Base-by-base conservation (phyloP, 2,329 filamentous ascomycete genomes). In the Teratosphaeriaceae sp. region DNA sequence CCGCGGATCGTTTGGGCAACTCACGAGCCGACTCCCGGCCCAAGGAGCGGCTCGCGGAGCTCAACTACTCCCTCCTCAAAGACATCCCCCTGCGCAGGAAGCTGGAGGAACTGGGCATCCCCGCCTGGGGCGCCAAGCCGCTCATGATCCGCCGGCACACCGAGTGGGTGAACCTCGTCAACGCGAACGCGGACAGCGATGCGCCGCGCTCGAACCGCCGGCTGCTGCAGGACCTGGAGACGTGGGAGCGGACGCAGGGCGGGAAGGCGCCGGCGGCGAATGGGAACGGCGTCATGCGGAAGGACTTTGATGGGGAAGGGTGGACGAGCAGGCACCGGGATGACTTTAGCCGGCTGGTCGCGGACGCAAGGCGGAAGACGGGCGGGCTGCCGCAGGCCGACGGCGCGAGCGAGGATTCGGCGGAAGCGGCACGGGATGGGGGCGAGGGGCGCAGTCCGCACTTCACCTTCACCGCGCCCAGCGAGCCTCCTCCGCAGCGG, bases 91-190 rank as follows among this genome's bases (percentile, higher is more conserved):
- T 98, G 40, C 79, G 82, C 38, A 92, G 86, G 59, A 97, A 95
- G 65, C 69, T 98, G 31, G 63, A 71, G 15, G 88, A 95, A 2
- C 71, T 92, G 1, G 88, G 89, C 1, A 81, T 97, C 44, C 82
- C 87, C 0, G 76, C 73, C 8, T 72, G 69, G 46, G 92, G 92
- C 1, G 65, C 74, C 1, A 83, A 83, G 35, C 69, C 74, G 35
- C 71, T 89, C 1, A 71, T 97, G 42, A 84, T 90, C 60, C 78
- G 75, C 51, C 78, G 94, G 15, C 89, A 97, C 58, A 86, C 79
- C 19, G 92, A 98, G 64, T 98, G 89, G 89, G 75, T 92, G 40
- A 96, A 92, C 27, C 68, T 98, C 15, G 96, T 88, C 84, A 98
- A 98, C 63, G 86, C 94, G 9, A 98, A 98, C 61, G 95, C 88